Conservation (phyloP, 768 basidiomycete species). For the Leucosporidium yakuticum region DNA sequence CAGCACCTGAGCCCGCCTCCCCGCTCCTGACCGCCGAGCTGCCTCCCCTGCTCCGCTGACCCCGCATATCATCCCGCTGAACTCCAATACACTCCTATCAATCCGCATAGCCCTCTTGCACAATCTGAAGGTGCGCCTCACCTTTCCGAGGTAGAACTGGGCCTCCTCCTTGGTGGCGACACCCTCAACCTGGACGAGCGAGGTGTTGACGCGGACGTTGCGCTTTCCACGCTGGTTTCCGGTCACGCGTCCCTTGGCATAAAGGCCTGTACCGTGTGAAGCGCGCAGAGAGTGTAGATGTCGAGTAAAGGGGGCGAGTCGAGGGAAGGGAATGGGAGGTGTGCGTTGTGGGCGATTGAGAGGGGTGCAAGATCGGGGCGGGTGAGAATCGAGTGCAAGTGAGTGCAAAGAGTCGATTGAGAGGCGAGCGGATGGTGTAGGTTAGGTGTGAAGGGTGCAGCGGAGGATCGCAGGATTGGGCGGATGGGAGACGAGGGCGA, state of each 20-base stretch:
- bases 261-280: constrained; percentile 13
- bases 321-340: not conserved
- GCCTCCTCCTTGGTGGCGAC: constrained; percentile 88
- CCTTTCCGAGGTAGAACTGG: constrained; percentile 98
- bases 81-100: not conserved
- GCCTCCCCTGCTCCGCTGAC: constrained; percentile 4
- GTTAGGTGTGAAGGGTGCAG: not conserved
- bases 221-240: constrained; percentile 99
- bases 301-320: not conserved
- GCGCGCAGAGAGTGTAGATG: not conserved
- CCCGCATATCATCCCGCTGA: not conserved
- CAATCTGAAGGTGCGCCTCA: constrained; percentile 44
- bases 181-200: constrained; percentile 94
- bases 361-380: not conserved
- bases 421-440: not conserved
- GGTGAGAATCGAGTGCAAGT: not conserved
- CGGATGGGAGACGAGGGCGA: not conserved
- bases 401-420: not conserved
- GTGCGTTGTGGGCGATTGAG: not conserved
- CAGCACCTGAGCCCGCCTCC: not conserved
- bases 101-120: not conserved
- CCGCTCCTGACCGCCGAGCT: not conserved
- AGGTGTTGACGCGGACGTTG: constrained; percentile 91
- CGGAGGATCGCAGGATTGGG: no score
- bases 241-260: constrained; percentile 68